phyloP scores from a whole-genome alignment of 1,284 basidiomycete genomes.

The Xerocomus amazonicus region DNA sequence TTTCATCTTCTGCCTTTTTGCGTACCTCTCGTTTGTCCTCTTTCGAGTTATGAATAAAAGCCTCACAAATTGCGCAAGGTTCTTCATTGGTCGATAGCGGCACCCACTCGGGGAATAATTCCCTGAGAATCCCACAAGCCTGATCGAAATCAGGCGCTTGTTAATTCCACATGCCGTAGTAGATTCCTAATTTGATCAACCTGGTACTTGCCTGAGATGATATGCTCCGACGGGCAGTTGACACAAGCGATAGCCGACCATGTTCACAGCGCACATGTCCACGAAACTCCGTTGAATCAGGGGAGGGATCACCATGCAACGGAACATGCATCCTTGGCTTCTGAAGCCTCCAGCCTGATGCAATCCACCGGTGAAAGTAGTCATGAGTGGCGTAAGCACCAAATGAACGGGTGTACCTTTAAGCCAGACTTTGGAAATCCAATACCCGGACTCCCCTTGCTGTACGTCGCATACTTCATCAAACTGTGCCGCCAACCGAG shows the following conservation, averaged over 20 bases:
- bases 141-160: conserved; percentile 28
- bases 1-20: conserved; percentile 68
- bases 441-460: conserved; percentile 49
- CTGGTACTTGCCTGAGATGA: conserved; percentile 46
- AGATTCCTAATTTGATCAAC: conserved; percentile 8
- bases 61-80: conserved; percentile 58
- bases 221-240: conserved; percentile 55
- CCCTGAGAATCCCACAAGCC: conserved; percentile 55
- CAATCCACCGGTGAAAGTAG: conserved; percentile 11
- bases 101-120: conserved; percentile 62
- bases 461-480: conserved; percentile 46
- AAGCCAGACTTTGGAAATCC: conserved; percentile 76
- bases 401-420: conserved; percentile 47
- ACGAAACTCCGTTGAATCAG: conserved; percentile 53
- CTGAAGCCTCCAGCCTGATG: conserved; percentile 62
- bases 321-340: conserved; percentile 72
- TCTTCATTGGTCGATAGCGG: conserved; percentile 50
- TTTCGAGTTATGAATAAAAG: conserved; percentile 49
- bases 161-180: conserved; percentile 19
- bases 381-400: conserved; percentile 13
- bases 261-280: conserved; percentile 70
- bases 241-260: conserved; percentile 51
- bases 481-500: conserved; percentile 52
- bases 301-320: conserved; percentile 56
- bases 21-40: conserved; percentile 56